Base-by-base conservation (phyloP, 2,329 filamentous ascomycete species). In the Fusarium keratoplasticum region DNA sequence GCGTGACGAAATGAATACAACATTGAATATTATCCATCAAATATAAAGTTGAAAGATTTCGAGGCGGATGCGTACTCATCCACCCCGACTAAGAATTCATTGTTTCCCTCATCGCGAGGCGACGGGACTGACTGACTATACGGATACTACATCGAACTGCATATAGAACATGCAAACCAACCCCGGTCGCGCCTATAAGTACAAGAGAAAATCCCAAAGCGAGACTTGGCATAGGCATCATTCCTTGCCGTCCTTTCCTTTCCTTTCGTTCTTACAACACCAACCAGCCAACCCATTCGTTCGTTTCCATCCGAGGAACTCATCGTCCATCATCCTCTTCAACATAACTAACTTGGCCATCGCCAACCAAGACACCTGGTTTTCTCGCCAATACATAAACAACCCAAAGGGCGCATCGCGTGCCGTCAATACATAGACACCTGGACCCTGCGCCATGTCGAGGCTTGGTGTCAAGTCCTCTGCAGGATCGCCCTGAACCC, bases 101-200 rank as follows among this genome's bases (percentile, higher is more conserved):
- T 72, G 72, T 66, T 69, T 69, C 63, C 64, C 67, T 69, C 57
- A 69, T 71, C 67, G 66, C 64, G 44, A 66, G 69, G 64, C 68
- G 64, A 31, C 35, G 29, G 29, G 35, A 36, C 33, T 36, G 33
- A 36, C 47, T 52, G 27, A 27, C 47, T 52, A 52, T 52, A 52
- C 47, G 47, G 47, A 52, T 61, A 55, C 66, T 71, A 54, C 69
- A 69, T 73, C 50, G 66, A 61, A 61, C 61, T 69, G 60, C 61
- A 64, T 72, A 66, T 66, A 36, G 27, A 52, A 52, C 25, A 52
- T 62, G 57, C 61, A 58, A 44, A 70, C 47, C 47, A 52, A 55
- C 55, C 61, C 40, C 29, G 54, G 61, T 38, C 38, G 64, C 71
- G 67, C 72, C 69, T 78, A 77, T 64, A 77, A 77, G 70, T 78